Base-by-base conservation (phyloP, 768 basidiomycete species). In the Kwoniella botswanensis region DNA sequence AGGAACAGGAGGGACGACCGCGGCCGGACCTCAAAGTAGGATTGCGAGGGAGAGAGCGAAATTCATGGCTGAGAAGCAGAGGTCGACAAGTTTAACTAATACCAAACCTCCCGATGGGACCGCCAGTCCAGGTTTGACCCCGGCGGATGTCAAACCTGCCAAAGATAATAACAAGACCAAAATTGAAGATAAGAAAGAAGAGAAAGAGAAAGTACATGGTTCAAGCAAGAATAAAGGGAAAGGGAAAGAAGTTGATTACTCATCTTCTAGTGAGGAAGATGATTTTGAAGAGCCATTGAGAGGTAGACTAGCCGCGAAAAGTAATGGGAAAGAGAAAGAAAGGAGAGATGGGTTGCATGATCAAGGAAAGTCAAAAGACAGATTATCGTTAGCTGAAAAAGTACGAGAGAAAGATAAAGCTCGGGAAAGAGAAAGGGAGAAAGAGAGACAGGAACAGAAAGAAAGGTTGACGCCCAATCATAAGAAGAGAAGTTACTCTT, bases 1-100 rank as follows among this genome's bases (percentile, higher is more conserved):
- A 46, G 24, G 35, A 35, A 35, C 62, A 11, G 24, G 57, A 15
- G 53, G 41, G 15, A 57, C 13, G 54, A 46, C 60, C 18, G 10
- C 10, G 59, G n/a, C 46, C 17, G 46, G 63, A 50, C 44, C 65
- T 21, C 70, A 73, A 55, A 67, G 69, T 29, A 55, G 68, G 26
- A 76, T 79, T 7, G 73, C 71, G 3, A 65, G 70, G 35, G 70
- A 75, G 55, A 70, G 63, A 53, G 77, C 77, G 10, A 79, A 76
- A 46, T 74, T 74, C 65, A 55, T 72, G 26, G 74, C 74, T 12
- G 75, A 76, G 54, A 63, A 72, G 21, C 67, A 68, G 26, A 52
- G 77, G 52, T 65, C 77, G 18, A 63, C 68, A 3, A 72, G 71
- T 42, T 44, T 74, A n/a, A 73, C 77, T 9, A 76, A 74, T 63